Evolutionary conservation across 2,329 filamentous ascomycete genomes (phyloP).

Genomic region (Aureobasidium namibiae): DNA sequence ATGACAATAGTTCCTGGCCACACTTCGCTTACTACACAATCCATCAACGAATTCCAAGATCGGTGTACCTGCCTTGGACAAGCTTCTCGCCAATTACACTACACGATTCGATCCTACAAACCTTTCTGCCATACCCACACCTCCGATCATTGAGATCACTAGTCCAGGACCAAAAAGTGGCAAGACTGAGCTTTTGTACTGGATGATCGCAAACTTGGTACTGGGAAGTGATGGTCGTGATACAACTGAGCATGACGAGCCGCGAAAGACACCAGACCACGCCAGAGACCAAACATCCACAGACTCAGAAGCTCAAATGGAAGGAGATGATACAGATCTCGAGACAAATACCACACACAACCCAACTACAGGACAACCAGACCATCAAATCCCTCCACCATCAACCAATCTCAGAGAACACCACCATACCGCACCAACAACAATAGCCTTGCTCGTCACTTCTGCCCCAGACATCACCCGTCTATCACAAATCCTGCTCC

Average conservation of each 20-base stretch:
- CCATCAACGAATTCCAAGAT: slow-evolving; percentile 27
- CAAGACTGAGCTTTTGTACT: slow-evolving; percentile 53
- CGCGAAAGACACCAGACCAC: neutral
- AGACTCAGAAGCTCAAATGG: too few relatives aligned
- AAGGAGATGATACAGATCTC: neutral
- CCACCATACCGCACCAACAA: slow-evolving; percentile 28
- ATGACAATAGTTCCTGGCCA: neutral
- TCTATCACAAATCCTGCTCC: slow-evolving; percentile 32
- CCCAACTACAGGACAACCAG: too few relatives aligned
- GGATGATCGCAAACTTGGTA: slow-evolving; percentile 43
- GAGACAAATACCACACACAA: too few relatives aligned
- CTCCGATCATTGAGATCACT: slow-evolving; percentile 46
- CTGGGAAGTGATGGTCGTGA: slow-evolving; percentile 23
- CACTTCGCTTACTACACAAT: neutral
- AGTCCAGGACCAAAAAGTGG: slow-evolving; percentile 44
- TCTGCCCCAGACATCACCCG: slow-evolving; percentile 39
- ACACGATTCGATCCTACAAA: slow-evolving; percentile 11
- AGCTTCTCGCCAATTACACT: slow-evolving; percentile 21
- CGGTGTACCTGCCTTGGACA: slow-evolving; percentile 41
- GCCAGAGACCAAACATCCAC: too few relatives aligned
- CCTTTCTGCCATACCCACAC: slow-evolving; percentile 13
- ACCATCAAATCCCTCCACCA: neutral
- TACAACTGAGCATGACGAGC: neutral
- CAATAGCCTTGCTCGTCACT: slow-evolving; percentile 49
- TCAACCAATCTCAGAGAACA: neutral